These are phyloP conservation scores for Endocalyx cinctus DNA, from an alignment of 2,329 filamentous ascomycete genomes.

Conservation along the genomic window DNA sequence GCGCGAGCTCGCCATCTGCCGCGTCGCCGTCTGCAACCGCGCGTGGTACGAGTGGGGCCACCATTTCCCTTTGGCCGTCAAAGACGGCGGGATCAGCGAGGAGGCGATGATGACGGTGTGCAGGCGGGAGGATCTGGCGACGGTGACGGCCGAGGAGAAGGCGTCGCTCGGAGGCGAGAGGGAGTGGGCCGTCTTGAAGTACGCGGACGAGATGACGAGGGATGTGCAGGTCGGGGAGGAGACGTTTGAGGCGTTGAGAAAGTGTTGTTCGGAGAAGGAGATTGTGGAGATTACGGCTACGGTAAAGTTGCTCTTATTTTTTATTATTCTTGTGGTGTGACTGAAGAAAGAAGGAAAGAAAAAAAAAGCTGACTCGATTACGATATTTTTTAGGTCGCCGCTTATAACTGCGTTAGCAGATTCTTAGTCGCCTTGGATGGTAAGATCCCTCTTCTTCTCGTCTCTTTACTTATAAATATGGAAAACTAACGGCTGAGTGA, in stretches of 20 bases:
- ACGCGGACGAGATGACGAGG: conserved; percentile 80
- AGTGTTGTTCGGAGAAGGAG: conserved; percentile 62
- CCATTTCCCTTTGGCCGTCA: conserved; percentile 67
- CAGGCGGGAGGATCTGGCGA: conserved; percentile 21
- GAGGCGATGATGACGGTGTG: conserved; percentile 39
- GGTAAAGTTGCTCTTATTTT: conserved; percentile 35
- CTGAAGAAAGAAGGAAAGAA: neutral
- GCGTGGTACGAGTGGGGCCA: conserved; percentile 85
- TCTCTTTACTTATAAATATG: neutral
- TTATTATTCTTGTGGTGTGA: neutral
- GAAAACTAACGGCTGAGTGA: no score
- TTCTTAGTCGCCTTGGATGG: conserved; percentile 79
- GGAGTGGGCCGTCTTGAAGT: conserved; percentile 61
- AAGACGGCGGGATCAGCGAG: conserved; percentile 51
- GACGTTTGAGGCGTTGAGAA: conserved; percentile 61
- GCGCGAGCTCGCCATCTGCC: conserved; percentile 74
- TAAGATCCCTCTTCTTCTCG: conserved; percentile 35
- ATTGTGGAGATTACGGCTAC: conserved; percentile 79
- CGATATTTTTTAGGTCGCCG: conserved; percentile 51
- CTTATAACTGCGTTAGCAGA: conserved; percentile 81
- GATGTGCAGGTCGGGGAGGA: conserved; percentile 64
- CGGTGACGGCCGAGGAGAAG: conserved; percentile 20
- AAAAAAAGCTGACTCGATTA: conserved; percentile 5
- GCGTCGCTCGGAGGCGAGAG: conserved; percentile 7
- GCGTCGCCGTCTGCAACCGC: conserved; percentile 73